Conservation (phyloP, 768 basidiomycete genomes). For the Grammothele lineata region DNA sequence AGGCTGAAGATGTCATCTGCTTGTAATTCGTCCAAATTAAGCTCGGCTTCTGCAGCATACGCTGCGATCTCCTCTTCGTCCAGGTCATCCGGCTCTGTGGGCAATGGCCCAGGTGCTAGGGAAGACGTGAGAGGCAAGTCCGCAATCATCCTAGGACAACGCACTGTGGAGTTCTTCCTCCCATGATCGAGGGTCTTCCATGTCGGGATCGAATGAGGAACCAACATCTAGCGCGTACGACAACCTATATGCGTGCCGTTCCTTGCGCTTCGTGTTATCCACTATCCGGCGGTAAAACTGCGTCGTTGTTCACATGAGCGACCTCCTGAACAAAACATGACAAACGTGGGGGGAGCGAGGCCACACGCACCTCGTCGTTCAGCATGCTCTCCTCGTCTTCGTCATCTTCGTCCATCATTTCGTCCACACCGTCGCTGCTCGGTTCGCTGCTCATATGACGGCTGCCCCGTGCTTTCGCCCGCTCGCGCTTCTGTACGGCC, state of each 20-base stretch:
- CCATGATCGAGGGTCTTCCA: slow-evolving; percentile 62
- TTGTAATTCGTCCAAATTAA: slow-evolving; percentile 26
- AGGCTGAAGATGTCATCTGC: slow-evolving; percentile 22
- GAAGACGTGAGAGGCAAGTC: no score
- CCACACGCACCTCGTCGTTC: slow-evolving; percentile 53
- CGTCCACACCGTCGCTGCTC: slow-evolving; percentile 50
- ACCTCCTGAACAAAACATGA: not conserved
- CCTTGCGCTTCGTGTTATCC: slow-evolving; percentile 45
- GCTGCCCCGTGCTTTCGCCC: slow-evolving; percentile 33
- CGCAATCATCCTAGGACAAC: no score
- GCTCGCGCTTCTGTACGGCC: slow-evolving; percentile 50
- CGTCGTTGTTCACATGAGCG: not conserved
- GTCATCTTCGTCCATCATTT: slow-evolving; percentile 49
- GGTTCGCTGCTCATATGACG: slow-evolving; percentile 30
- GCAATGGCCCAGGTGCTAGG: slow-evolving; percentile 14
- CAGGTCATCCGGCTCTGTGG: slow-evolving; percentile 39
- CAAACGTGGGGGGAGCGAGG: not conserved
- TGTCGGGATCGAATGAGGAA: slow-evolving; percentile 70
- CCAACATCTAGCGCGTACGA: slow-evolving; percentile 70
- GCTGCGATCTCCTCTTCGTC: slow-evolving; percentile 56
- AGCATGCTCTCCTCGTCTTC: slow-evolving; percentile 57
- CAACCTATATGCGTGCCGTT: slow-evolving; percentile 50
- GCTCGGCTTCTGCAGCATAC: slow-evolving; percentile 50
- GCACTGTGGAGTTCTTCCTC: slow-evolving; percentile 50
- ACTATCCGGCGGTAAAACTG: slow-evolving; percentile 69